phyloP scores from a whole-genome alignment of 192 early-diverging fungal genomes.

The Umbelopsis sp. region DNA sequence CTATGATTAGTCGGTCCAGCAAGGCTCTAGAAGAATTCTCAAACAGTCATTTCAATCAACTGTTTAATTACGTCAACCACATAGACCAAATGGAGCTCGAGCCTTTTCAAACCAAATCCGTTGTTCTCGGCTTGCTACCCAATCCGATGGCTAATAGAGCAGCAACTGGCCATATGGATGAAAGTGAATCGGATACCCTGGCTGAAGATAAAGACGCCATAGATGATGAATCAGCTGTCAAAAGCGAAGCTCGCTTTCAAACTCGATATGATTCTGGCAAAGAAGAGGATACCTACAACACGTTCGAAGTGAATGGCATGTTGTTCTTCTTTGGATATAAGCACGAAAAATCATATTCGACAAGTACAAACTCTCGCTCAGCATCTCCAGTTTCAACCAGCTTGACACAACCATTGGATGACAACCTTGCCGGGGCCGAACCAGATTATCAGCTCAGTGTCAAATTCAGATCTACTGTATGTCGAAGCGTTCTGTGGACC shows the following conservation, averaged over 20 bases:
- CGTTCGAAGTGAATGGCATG: conserved; percentile 79
- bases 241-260: background rate
- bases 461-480: conserved; percentile 83
- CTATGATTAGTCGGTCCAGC: conserved; percentile 45
- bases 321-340: conserved; percentile 83
- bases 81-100: conserved; percentile 68
- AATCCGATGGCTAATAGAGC: conserved; percentile 33
- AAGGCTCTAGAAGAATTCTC: conserved; percentile 26
- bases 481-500: conserved; percentile 88
- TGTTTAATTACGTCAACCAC: conserved; percentile 92
- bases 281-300: conserved; percentile 66
- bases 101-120: conserved; percentile 63
- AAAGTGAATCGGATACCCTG: conserved; percentile 32
- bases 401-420: background rate
- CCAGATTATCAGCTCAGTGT: conserved; percentile 65
- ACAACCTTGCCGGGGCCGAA: conserved; percentile 13
- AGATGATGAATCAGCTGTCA: conserved; percentile 22
- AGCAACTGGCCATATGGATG: conserved; percentile 23
- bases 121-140: conserved; percentile 86
- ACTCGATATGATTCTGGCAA: conserved; percentile 15
- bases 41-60: conserved; percentile 76
- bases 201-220: conserved; percentile 32
- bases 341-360: background rate
- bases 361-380: background rate
- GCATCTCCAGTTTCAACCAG: background rate